Evolutionary conservation across 164 flowering plant genomes (phyloP), one percentile per base, ranked within the genome.

Genomic region (Litsea cubeba): DNA sequence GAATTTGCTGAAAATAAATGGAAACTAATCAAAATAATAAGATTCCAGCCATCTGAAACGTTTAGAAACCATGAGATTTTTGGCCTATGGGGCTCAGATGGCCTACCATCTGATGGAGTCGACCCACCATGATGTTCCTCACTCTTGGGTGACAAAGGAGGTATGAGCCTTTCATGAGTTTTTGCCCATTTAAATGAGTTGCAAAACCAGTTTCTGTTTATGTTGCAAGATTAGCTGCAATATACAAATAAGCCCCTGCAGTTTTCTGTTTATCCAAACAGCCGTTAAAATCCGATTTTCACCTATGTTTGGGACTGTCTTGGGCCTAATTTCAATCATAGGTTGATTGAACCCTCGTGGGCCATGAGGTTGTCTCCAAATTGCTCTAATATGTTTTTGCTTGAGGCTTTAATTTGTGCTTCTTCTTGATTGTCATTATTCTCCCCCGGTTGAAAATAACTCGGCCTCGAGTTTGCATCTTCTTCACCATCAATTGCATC

Each of bases 81-180:
- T 40, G 8, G 10, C 46, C 46, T 40, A 8, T 8, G 46, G 46
- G 2, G 46, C 10, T 30, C 35, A 40, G 46, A 8, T 40, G 1
- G 46, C 46, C 46, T 8, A 1, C 10, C 46, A 40, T 40, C 2
- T 40, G 46, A 40, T 40, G 46, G 10, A 40, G 46, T 40, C 11
- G 11, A 40, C 10, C 46, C 46, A 8, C 46, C 46, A 40, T 40
- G 46, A 40, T 40, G 46, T 40, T 8, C 46, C 10, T 40, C 46
- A 40, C 46, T 40, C 46, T 40, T 40, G 11, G 46, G 46, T 0
- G 46, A 40, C 46, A 40, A 40, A 40, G 46, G 86, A 87, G 88
- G 95, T 89, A 40, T 4, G 63, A 60, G 2, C 40, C 40, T 76
- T 77, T 35, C 32, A 30, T 30, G 10, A 35, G 46, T 35, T 35